Conservation (phyloP, 192 early-diverging fungal species). For the Obelidium mucronatum region DNA sequence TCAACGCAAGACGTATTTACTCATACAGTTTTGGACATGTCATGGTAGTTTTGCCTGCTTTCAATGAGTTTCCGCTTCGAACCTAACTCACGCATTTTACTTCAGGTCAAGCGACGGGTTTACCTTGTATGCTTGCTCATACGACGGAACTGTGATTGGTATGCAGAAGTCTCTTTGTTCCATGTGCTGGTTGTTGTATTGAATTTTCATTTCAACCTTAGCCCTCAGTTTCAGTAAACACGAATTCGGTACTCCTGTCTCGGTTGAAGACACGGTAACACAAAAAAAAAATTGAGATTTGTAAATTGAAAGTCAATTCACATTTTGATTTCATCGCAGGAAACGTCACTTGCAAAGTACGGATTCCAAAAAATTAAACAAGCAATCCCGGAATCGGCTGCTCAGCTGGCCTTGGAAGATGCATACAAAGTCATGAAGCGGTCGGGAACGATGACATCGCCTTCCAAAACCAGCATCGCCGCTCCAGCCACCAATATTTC, state of each 20-base stretch:
- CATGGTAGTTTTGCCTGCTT: slow-evolving; percentile 73
- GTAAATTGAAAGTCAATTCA: no score
- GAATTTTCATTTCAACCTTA: neutral
- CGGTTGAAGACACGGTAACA: slow-evolving; percentile 71
- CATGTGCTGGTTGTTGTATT: neutral
- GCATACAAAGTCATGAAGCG: slow-evolving; percentile 21
- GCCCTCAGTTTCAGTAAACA: slow-evolving; percentile 72
- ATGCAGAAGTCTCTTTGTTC: no score
- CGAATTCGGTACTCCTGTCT: slow-evolving; percentile 73
- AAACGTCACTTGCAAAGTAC: slow-evolving; percentile 44
- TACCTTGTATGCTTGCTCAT: slow-evolving; percentile 84
- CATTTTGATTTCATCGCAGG: slow-evolving; percentile 17
- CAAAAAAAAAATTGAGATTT: no score
- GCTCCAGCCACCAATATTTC: neutral
- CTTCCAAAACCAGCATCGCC: slow-evolving; percentile 10
- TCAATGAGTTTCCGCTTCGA: no score
- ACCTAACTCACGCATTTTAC: slow-evolving; percentile 13
- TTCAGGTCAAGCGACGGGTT: slow-evolving; percentile 76
- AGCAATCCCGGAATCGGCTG: slow-evolving; percentile 41
- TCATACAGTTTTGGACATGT: slow-evolving; percentile 85
- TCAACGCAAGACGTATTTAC: slow-evolving; percentile 77
- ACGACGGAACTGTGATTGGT: slow-evolving; percentile 83
- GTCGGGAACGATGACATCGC: slow-evolving; percentile 7
- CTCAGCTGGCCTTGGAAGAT: slow-evolving; percentile 50
- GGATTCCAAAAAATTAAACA: slow-evolving; percentile 46